Base-by-base conservation (phyloP, 1,284 basidiomycete genomes). In the Boletus sp. region DNA sequence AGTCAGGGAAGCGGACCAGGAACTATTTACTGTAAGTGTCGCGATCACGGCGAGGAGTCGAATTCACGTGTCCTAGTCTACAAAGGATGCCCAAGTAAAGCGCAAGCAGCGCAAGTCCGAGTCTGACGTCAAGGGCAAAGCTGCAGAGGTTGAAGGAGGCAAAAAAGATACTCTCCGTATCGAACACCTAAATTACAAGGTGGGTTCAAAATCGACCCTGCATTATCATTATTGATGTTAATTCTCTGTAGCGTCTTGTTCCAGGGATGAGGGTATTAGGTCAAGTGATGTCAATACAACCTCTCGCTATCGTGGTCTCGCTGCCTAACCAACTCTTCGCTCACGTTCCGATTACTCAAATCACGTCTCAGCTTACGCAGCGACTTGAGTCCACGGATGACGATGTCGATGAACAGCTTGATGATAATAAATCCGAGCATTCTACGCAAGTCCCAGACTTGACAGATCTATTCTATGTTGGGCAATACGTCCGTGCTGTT, bases 101-200 rank as follows among this genome's bases (percentile, higher is more conserved):
- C 54, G 30, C 26, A 72, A 75, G 58, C 74, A 73, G 57, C 69
- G 70, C 54, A 82, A n/a, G n/a, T n/a, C n/a, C n/a, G n/a, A 79
- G 61, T 76, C 77, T 19, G 77, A 79, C 37, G 62, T 66, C 34
- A 72, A 75, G 49, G 64, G 48, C 9, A 69, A 74, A 49, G 55
- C 56, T 54, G 57, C 36, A 53, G 59, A 49, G 50, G 51, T 8
- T 58, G 68, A 45, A 66, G 59, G 3, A 12, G 41, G 46, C 26
- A 50, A 52, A 47, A 74, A 40, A 76, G 76, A 80, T 30, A 64
- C 65, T 30, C 69, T 80, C 45, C 81, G 93, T 49, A 84, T 96
- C 44, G 94, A 98, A 67, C 90, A 94, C 65, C 75, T 98, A 38
- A 95, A 93, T 63, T 96, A 97, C 75, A 97, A 96, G 73, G 91